Evolutionary conservation across 2,329 filamentous ascomycete genomes (phyloP).

Genomic region (Fusarium sp.): DNA sequence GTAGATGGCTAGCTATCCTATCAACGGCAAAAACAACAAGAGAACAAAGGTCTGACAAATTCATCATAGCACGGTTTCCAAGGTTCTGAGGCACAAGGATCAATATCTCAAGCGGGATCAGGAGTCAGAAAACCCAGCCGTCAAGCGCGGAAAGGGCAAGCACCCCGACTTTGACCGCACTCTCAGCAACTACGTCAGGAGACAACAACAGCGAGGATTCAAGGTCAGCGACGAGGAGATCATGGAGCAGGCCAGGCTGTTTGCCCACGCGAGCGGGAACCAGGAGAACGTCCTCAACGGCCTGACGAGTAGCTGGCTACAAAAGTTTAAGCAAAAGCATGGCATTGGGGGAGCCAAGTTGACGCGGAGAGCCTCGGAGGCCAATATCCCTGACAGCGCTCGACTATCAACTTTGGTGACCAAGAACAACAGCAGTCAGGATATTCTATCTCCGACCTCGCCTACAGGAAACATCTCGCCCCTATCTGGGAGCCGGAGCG

Average conservation of each 20-base stretch:
- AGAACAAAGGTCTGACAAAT: conserved; percentile 46
- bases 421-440: conserved; percentile 55
- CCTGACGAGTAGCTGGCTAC: conserved; percentile 83
- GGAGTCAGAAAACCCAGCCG: conserved; percentile 72
- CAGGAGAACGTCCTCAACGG: conserved; percentile 78
- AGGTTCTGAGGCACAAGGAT: conserved; percentile 93
- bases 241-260: conserved; percentile 84
- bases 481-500: conserved; percentile 75
- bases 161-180: conserved; percentile 92
- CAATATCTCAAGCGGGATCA: conserved; percentile 90
- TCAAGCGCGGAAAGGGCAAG: conserved; percentile 86
- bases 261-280: conserved; percentile 76
- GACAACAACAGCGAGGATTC: conserved; percentile 81
- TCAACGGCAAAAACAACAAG: conserved; percentile 19
- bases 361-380: conserved; percentile 70
- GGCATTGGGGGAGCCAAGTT: conserved; percentile 64
- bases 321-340: conserved; percentile 96
- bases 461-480: conserved; percentile 75
- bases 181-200: conserved; percentile 86
- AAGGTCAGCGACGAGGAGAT: conserved; percentile 84
- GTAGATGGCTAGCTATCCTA: not conserved
- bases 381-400: conserved; percentile 77
- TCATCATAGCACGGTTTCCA: conserved; percentile 88
- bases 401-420: conserved; percentile 63
- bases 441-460: conserved; percentile 78